Base-by-base conservation (phyloP, 495 filamentous ascomycete genomes). In the Penicillium simplicissimum region DNA sequence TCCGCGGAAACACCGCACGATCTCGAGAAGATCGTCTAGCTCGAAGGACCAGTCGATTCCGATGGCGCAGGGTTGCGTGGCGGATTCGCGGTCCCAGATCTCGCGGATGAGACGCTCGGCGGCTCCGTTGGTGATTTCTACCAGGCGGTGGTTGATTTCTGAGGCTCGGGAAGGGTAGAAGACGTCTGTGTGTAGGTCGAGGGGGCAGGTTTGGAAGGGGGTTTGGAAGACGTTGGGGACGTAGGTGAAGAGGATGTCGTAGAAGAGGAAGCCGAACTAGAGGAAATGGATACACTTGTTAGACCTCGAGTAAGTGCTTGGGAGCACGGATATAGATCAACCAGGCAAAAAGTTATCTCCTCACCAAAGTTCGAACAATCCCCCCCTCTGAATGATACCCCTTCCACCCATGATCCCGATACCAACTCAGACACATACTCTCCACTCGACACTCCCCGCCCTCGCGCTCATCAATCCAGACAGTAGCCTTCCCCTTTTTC, bases 151-250 rank as follows among this genome's bases (percentile, higher is more conserved):
- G 72, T 97, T 96, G 69, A 98, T 96, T 75, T 96, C 93, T 5
- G 88, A 91, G 25, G 88, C 85, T 8, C 95, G 85, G 35, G 87
- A 84, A 0, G 91, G 87, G 68, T 92, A 98, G 80, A 98, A 98
- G 17, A 91, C 88, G 75, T 97, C 95, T 4, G 93, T 97, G 71
- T 94, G 88, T 8, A 98, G 81, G 70, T 98, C 95, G 14, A 98
- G 79, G 1, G 95, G 95, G 67, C 91, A 96, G 0, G 91, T 96
- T 70, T 98, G 95, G 72, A 88, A 98, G 6, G 89, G 81, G 4
- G 94, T 98, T 70, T 98, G 92, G 76, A 98, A 98, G 63, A 98
- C 94, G 64, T 97, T 97, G 23, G 95, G 93, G 31, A 97, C 83
- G 75, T 96, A 96, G 36, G 93, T 82, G 76, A 97, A 98, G 7